Conservation (phyloP, 1,284 basidiomycete genomes). For the Abortiporus biennis region DNA sequence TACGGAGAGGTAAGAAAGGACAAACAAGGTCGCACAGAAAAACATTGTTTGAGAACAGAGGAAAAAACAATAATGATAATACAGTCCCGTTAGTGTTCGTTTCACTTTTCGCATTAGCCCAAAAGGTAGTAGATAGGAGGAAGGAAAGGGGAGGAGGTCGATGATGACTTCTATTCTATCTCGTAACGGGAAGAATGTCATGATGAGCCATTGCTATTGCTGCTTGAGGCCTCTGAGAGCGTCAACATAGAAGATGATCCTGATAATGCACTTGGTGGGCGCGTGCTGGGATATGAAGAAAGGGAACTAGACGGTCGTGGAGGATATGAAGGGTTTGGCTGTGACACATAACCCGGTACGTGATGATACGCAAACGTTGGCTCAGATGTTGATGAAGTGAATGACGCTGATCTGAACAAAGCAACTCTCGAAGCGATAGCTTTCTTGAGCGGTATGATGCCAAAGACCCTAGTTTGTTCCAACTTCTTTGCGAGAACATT, state of each 20-base stretch:
- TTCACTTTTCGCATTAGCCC: neutral
- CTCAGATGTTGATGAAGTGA: neutral
- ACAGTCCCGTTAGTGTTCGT: constrained; percentile 3
- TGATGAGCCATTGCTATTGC: neutral
- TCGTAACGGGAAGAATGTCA: neutral
- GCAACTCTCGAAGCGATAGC: constrained; percentile 13
- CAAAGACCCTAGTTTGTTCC: constrained; percentile 18
- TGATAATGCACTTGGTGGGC: constrained; percentile 19
- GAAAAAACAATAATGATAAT: constrained; percentile 6
- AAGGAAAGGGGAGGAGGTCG: no score
- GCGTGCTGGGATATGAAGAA: constrained; percentile 15
- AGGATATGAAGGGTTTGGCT: constrained; percentile 13
- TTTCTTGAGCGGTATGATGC: constrained; percentile 9
- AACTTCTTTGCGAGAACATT: constrained; percentile 18
- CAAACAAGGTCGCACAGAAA: neutral
- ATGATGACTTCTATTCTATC: neutral
- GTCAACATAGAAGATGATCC: neutral
- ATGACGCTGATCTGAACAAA: constrained; percentile 13
- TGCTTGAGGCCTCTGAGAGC: no score
- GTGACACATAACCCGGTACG: constrained; percentile 13
- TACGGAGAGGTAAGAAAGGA: neutral
- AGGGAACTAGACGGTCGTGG: constrained; percentile 20
- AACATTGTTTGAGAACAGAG: neutral
- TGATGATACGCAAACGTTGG: neutral
- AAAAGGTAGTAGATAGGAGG: no score